These are phyloP conservation scores for Emmonsiellopsis sp. DNA, from an alignment of 2,329 filamentous ascomycete species.

Conservation along the genomic window DNA sequence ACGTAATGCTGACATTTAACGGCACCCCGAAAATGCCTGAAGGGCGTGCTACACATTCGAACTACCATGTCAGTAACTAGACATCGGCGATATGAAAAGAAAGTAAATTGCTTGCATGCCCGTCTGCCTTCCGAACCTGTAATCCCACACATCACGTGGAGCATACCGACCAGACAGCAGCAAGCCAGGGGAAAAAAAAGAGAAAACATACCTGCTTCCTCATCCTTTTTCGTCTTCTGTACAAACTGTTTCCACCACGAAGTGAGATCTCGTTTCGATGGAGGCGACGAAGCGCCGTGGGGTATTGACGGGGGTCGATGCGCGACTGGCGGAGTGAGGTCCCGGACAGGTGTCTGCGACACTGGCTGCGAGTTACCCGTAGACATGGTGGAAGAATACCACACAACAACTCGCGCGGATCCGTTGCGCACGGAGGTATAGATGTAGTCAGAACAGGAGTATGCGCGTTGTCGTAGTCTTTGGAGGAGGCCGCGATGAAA, in stretches of 20 bases:
- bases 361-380: background rate
- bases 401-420: background rate
- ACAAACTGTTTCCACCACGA: conserved; percentile 99
- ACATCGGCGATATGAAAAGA: background rate
- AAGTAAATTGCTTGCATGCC: background rate
- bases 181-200: background rate
- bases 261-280: conserved; percentile 77
- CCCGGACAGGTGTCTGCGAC: background rate
- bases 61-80: conserved; percentile 1
- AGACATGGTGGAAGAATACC: background rate
- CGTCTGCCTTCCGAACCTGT: background rate
- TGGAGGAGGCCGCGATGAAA: background rate
- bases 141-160: background rate
- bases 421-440: background rate
- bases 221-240: conserved; percentile 54
- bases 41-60: conserved; percentile 22
- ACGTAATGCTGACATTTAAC: conserved; percentile 86
- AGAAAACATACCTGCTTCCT: conserved; percentile 49
- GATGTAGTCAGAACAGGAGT: background rate
- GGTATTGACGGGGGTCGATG: conserved; percentile 26
- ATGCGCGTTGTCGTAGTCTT: background rate
- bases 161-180: background rate
- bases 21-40: conserved; percentile 91
- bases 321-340: background rate
- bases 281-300: conserved; percentile 56